Evolutionary conservation across 257 asterid species (phyloP), one percentile per base, ranked within the genome.

Genomic region (Henckelia pumila): DNA sequence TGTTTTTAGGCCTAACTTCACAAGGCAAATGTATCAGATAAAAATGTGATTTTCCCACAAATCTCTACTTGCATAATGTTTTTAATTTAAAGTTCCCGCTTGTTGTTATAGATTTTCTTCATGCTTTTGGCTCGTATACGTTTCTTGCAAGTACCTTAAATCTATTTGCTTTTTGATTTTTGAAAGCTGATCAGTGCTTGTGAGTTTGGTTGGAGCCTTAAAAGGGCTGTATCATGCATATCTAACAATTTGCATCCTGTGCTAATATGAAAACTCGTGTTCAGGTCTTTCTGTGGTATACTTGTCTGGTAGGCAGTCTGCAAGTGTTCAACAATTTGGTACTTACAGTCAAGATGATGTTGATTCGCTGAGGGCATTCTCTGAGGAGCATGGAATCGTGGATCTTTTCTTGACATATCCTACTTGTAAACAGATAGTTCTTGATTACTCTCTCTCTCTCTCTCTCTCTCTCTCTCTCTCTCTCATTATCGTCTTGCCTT

Each of bases 371-470:
- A 77, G 97, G 84, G 97, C 99, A 16, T 78, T 90, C 66, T 87
- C 89, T 23, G 99, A 93, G 81, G 97, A 93, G 68, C 85, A 92
- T 55, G 95, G 87, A 75, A 78, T 83, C 64, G 81, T 88, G 9
- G 99, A 93, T 82, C 77, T 93, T 61, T 93, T 93, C 82, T 77
- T 93, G 76, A 83, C 97, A 93, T 93, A 90, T 90, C 97, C 99
- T 93, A 86, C 11, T 75, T 57, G 13, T 67, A 32, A 53, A 69
- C 70, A 30, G 37, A 68, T 61, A 26, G 56, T 76, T 61, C 61
- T 60, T 30, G 59, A 10, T 61, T 23, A 17, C 29, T 59, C 17
- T 37, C 8, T 35, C 66, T 63, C 32, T 50, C 24, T 3, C 7
- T 26, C 5, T 20, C 40, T 40, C 58, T 65, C 47, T 64, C 58